Evolutionary conservation across 805 yeast genomes (phyloP), one percentile per base, ranked within the genome.

Genomic region (Candida glaebosa): DNA sequence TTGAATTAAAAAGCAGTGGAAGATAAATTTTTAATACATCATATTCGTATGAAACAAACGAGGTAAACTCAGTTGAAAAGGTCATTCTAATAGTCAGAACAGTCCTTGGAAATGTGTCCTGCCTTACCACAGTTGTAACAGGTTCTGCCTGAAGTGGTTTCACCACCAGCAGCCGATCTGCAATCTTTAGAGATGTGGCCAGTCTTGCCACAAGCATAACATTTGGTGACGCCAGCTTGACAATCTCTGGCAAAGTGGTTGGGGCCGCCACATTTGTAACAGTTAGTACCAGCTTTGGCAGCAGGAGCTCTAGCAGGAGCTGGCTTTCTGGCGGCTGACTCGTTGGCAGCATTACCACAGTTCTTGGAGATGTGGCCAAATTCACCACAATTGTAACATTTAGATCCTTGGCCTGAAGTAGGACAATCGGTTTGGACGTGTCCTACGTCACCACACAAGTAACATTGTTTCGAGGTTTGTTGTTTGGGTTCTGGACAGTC

Each of bases 191-290:
- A 81, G 56, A 87, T 81, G 73, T 90, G 97, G 43, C 96, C 96
- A 48, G 78, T 72, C 66, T 82, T 81, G 54, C 96, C 96, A 69
- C 97, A 89, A 48, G 90, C 85, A 77, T 87, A 90, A 70, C 97
- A 89, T 69, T 87, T 87, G 61, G 81, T 76, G 41, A 55, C 55
- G 43, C 80, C 76, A 53, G 81, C 82, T 63, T 81, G 84, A 69
- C 96, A 87, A 66, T 87, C 95, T 71, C 87, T 84, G 51, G 96
- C 95, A 69, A 82, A 84, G 67, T 88, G 96, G 80, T 87, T 87
- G 60, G 93, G 89, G 50, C 91, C 93, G 59, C 95, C 95, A 65
- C 95, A 87, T 69, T 83, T 87, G 82, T 84, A 85, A 69, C 96
- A 87, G 44, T 87, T 78, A 47, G 83, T 69, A 25, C 43, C 42